Percentiles rank a stretch among this genome's conserved stretches.
phyloP scores from a whole-genome alignment of 805 yeast genomes.

The Priceomyces haplophilus region DNA sequence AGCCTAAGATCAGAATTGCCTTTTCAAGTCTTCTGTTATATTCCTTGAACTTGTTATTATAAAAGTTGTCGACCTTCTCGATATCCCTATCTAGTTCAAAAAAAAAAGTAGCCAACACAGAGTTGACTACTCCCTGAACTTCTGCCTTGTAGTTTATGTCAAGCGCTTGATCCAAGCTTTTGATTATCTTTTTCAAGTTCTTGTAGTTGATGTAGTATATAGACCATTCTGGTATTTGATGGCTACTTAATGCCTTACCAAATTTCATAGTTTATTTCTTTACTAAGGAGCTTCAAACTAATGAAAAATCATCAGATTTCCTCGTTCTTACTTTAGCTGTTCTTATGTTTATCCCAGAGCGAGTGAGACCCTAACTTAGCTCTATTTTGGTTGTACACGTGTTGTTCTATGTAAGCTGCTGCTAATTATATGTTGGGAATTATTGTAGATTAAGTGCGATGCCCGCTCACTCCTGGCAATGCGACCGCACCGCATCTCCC shows the following conservation, averaged over 20 bases:
- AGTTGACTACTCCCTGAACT: slow-evolving; percentile 35
- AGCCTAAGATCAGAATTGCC: slow-evolving; percentile 35
- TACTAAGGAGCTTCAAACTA: not conserved
- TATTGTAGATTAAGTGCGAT: not conserved
- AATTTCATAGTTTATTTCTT: slow-evolving; percentile 55
- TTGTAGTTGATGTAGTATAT: slow-evolving; percentile 82
- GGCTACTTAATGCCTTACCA: slow-evolving; percentile 73
- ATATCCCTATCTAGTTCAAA: slow-evolving; percentile 75
- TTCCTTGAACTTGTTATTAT: slow-evolving; percentile 67
- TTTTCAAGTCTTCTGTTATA: slow-evolving; percentile 66
- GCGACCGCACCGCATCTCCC: no score
- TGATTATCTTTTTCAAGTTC: slow-evolving; percentile 74
- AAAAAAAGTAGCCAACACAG: slow-evolving; percentile 63
- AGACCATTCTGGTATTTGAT: slow-evolving; percentile 95
- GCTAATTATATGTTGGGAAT: not conserved
- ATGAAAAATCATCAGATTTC: not conserved
- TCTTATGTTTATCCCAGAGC: no score
- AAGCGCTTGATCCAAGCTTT: slow-evolving; percentile 47
- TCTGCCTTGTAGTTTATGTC: slow-evolving; percentile 20
- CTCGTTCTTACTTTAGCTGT: not conserved
- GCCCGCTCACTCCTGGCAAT: not conserved
- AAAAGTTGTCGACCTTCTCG: slow-evolving; percentile 78
- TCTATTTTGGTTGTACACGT: not conserved
- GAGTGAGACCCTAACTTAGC: no score
- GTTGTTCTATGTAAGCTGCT: not conserved